phyloP scores from a whole-genome alignment of 768 basidiomycete genomes.

The Tephrocybe rancida region DNA sequence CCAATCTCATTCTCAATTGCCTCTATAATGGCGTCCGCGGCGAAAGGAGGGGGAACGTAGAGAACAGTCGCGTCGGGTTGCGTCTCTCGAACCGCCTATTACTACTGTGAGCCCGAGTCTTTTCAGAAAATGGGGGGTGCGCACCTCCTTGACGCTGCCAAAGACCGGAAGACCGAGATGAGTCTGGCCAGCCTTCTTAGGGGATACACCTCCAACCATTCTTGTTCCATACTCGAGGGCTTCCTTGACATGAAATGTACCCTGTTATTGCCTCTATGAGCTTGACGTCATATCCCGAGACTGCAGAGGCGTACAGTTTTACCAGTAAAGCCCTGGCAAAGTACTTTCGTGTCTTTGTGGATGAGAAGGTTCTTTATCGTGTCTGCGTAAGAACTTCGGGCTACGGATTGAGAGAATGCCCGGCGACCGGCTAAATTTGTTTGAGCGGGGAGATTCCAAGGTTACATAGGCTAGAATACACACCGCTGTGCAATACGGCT shows the following conservation, averaged over 20 bases:
- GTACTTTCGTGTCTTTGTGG: slow-evolving; percentile 92
- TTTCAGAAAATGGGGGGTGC: slow-evolving; percentile 16
- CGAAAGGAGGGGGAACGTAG: slow-evolving; percentile 96
- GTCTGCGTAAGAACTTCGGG: slow-evolving; percentile 81
- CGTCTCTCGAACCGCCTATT: slow-evolving; percentile 82
- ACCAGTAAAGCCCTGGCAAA: slow-evolving; percentile 91
- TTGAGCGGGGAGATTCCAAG: neutral
- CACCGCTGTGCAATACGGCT: slow-evolving; percentile 56
- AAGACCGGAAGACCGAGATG: slow-evolving; percentile 97
- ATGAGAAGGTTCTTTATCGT: slow-evolving; percentile 92
- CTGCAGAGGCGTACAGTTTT: slow-evolving; percentile 71
- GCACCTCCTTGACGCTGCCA: slow-evolving; percentile 87
- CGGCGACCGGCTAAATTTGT: slow-evolving; percentile 61
- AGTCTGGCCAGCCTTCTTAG: slow-evolving; percentile 93
- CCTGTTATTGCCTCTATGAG: slow-evolving; percentile 44
- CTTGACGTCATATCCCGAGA: neutral
- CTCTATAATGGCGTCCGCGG: slow-evolving; percentile 97
- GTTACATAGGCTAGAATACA: slow-evolving; percentile 16
- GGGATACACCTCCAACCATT: slow-evolving; percentile 97
- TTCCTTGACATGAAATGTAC: slow-evolving; percentile 95
- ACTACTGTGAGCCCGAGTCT: neutral
- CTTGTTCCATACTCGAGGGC: slow-evolving; percentile 94
- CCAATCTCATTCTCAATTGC: slow-evolving; percentile 98
- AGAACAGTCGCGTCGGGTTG: slow-evolving; percentile 93
- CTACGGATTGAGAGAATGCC: slow-evolving; percentile 77